Percentiles rank a stretch among this genome's conserved stretches.
phyloP scores from a whole-genome alignment of 1,284 basidiomycete species.

The Ustilago lituana region DNA sequence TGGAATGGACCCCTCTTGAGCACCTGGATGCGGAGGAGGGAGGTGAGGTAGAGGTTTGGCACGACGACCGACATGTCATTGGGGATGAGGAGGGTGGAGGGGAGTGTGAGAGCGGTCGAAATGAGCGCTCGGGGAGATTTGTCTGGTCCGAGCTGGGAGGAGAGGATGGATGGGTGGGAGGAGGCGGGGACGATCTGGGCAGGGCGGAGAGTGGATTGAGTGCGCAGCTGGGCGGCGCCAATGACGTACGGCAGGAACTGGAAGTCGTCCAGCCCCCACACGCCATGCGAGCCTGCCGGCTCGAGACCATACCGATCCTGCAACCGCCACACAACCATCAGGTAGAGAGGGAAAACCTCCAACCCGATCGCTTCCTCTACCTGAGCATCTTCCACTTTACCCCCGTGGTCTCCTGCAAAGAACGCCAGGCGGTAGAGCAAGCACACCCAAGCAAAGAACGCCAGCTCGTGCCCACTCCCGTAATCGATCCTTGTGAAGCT shows the following conservation, averaged over 20 bases:
- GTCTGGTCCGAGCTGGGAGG: not conserved
- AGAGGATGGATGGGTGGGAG: conserved; percentile 7
- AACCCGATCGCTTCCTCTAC: conserved; percentile 67
- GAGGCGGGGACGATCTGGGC: conserved; percentile 13
- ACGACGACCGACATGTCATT: not conserved
- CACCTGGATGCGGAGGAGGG: conserved; percentile 74
- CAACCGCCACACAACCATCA: conserved; percentile 82
- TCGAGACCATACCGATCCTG: conserved; percentile 92
- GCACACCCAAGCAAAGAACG: conserved; percentile 61
- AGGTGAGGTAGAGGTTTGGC: conserved; percentile 68
- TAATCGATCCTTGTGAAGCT: conserved; percentile 93
- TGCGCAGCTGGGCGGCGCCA: conserved; percentile 85
- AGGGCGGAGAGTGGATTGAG: conserved; percentile 17
- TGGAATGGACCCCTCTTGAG: conserved; percentile 58
- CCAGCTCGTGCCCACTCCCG: conserved; percentile 88
- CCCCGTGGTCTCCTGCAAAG: conserved; percentile 14
- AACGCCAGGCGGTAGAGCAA: conserved; percentile 51
- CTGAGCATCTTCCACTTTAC: conserved; percentile 3
- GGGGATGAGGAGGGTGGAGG: conserved; percentile 3
- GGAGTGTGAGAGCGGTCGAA: not conserved
- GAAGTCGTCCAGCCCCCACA: conserved; percentile 96
- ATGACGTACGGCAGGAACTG: conserved; percentile 90
- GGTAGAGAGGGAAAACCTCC: conserved; percentile 78
- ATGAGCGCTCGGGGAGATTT: conserved; percentile 11
- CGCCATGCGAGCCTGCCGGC: conserved; percentile 95